These are phyloP conservation scores for Fusarium solani-melongenae DNA, from an alignment of 2,329 filamentous ascomycete genomes.

Conservation along the genomic window DNA sequence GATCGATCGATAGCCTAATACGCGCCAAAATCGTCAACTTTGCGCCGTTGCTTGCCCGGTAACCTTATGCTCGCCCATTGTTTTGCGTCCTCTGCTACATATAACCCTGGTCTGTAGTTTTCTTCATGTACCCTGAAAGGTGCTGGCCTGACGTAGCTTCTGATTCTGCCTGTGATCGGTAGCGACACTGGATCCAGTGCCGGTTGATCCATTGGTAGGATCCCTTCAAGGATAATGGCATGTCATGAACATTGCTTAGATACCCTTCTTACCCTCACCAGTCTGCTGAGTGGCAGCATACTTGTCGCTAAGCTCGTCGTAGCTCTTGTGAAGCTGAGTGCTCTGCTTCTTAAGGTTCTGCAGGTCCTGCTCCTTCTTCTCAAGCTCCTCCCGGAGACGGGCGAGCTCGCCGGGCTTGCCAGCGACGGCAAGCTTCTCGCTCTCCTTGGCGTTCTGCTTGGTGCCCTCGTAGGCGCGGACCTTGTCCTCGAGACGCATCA, in stretches of 20 bases:
- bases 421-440: conserved; percentile 76
- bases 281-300: conserved; percentile 69
- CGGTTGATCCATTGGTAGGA: neutral
- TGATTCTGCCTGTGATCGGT: neutral
- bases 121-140: conserved; percentile 25
- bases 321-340: conserved; percentile 84
- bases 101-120: conserved; percentile 6
- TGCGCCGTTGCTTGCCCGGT: conserved; percentile 29
- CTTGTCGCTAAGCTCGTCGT: conserved; percentile 86
- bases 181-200: neutral
- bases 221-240: neutral
- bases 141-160: conserved; percentile 5
- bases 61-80: conserved; percentile 20
- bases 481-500: conserved; percentile 91
- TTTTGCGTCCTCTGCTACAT: conserved; percentile 27
- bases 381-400: conserved; percentile 75
- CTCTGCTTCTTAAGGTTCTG: conserved; percentile 93
- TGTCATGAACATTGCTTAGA: conserved; percentile 48
- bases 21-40: conserved; percentile 22
- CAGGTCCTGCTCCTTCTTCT: conserved; percentile 84
- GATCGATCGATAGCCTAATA: conserved; percentile 12
- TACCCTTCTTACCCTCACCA: conserved; percentile 68
- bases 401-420: conserved; percentile 82
- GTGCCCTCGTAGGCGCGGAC: conserved; percentile 80
- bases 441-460: conserved; percentile 70